These are phyloP conservation scores for Xanthoceras sorbifolium DNA, from an alignment of 345 rosid genomes.

Conservation along the genomic window DNA sequence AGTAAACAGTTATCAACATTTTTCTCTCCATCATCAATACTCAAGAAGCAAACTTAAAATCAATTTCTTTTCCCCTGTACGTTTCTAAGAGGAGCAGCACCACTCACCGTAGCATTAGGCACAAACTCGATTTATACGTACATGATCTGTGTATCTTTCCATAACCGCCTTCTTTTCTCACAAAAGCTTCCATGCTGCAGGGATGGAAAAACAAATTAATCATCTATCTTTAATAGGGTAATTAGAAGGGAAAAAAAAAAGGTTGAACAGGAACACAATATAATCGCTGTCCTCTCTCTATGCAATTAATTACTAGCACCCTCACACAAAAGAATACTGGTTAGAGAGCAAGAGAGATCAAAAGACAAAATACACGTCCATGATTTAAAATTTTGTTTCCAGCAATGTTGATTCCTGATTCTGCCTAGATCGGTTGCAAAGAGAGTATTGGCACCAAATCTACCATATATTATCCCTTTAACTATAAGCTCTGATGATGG, in stretches of 20 bases:
- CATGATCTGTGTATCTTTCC: background rate
- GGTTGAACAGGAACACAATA: background rate
- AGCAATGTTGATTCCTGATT: background rate
- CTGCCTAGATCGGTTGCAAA: background rate
- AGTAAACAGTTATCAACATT: constrained; percentile 28
- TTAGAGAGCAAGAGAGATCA: too few relatives aligned
- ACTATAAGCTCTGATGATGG: background rate
- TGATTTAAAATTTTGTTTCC: background rate
- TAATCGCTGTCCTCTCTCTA: background rate
- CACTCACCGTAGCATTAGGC: constrained; percentile 1
- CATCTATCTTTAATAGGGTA: constrained; percentile 10
- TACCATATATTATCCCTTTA: background rate
- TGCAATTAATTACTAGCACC: background rate
- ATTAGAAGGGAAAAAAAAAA: background rate
- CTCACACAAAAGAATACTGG: background rate
- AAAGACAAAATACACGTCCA: too few relatives aligned
- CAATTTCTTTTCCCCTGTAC: constrained; percentile 15
- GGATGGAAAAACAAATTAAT: constrained; percentile 1
- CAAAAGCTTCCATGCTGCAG: constrained; percentile 51
- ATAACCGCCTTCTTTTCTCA: constrained; percentile 29
- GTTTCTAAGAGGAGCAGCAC: constrained; percentile 2
- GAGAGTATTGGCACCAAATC: background rate
- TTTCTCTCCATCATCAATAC: constrained; percentile 33
- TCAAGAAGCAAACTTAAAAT: constrained; percentile 4
- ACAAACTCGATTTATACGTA: constrained; percentile 15